Conservation (phyloP, 140 eudicot genomes). For the Senecio squalidus region DNA sequence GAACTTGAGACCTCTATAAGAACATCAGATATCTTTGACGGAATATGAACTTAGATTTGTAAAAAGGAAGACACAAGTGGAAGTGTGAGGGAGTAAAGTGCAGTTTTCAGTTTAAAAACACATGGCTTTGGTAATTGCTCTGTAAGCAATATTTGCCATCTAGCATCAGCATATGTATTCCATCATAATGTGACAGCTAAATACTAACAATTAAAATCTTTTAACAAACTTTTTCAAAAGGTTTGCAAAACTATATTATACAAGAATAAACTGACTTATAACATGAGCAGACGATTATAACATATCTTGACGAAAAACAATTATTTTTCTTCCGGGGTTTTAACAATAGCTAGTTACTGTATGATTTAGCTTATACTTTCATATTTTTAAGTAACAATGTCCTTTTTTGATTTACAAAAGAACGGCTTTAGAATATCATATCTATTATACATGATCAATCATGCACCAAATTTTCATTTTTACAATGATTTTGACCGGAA, state of each 20-base stretch:
- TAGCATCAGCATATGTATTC: slow-evolving; percentile 21
- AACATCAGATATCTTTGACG: no score
- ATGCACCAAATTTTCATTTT: neutral
- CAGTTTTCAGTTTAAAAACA: slow-evolving; percentile 15
- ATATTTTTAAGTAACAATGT: slow-evolving; percentile 11
- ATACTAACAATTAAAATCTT: neutral
- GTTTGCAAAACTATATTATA: slow-evolving; percentile 5
- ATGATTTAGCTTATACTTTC: slow-evolving; percentile 3
- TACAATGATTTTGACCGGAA: neutral
- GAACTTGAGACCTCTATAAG: no score
- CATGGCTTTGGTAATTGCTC: slow-evolving; percentile 30
- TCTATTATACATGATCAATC: slow-evolving; percentile 11
- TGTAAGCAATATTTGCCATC: slow-evolving; percentile 27
- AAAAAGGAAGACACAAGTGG: slow-evolving; percentile 3
- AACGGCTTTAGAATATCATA: neutral
- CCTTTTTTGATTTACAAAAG: slow-evolving; percentile 17
- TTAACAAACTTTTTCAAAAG: neutral
- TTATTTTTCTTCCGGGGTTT: no score
- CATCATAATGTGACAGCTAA: slow-evolving; percentile 31
- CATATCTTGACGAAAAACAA: no score
- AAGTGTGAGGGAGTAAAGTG: slow-evolving; percentile 27
- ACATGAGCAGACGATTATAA: no score
- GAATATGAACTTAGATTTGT: no score
- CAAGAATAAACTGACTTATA: no score
- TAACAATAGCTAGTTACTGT: neutral